Percentiles rank a stretch among this genome's conserved stretches.
phyloP scores from a whole-genome alignment of 768 basidiomycete genomes.

The Boletus reticuloceps region DNA sequence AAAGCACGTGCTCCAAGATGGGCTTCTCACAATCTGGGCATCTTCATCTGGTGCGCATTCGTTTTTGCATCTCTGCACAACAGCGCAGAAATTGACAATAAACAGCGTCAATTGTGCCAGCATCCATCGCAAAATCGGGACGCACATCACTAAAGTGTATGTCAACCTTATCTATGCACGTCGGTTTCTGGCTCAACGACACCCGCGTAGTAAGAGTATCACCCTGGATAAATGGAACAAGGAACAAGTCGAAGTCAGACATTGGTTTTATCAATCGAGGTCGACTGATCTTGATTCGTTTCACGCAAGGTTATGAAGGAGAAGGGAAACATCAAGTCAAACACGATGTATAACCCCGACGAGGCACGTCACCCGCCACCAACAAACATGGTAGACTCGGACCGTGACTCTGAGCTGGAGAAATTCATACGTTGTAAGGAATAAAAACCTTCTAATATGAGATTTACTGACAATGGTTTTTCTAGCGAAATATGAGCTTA shows the following conservation, averaged over 20 bases:
- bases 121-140: constrained; percentile 92
- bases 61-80: background rate
- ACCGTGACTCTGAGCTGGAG: constrained; percentile 88
- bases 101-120: constrained; percentile 82
- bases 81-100: constrained; percentile 5
- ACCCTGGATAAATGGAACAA: constrained; percentile 86
- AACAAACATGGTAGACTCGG: constrained; percentile 70
- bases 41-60: constrained; percentile 74
- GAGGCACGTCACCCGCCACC: constrained; percentile 82
- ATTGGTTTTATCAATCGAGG: constrained; percentile 5
- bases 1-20: constrained; percentile 84
- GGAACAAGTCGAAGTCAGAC: constrained; percentile 80
- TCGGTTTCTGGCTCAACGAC: constrained; percentile 2
- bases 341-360: constrained; percentile 78
- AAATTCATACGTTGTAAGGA: constrained; percentile 79
- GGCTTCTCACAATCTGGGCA: constrained; percentile 86
- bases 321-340: constrained; percentile 81
- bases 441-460: background rate
- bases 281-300: constrained; percentile 12
- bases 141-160: constrained; percentile 92
- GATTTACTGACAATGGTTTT: background rate
- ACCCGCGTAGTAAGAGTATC: constrained; percentile 70
- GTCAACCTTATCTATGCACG: constrained; percentile 24
- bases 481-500: constrained; percentile 80
- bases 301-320: constrained; percentile 65